Conservation (phyloP, 164 flowering plant species). For the Annona squamosa region DNA sequence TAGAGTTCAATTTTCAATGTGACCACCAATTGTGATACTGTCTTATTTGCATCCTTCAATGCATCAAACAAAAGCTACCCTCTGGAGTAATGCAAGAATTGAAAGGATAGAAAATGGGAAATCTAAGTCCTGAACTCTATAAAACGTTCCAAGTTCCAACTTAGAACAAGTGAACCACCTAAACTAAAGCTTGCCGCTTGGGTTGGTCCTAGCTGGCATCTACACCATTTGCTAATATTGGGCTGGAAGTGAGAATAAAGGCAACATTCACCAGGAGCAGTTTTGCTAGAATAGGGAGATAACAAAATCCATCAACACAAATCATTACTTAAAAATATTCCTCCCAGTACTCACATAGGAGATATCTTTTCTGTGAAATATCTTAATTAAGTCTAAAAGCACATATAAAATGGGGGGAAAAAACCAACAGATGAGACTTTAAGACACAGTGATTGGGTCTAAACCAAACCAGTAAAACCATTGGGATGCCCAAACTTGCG, state of each 20-base stretch:
- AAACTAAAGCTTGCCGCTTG: background rate
- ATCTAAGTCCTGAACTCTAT: background rate
- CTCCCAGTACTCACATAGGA: background rate
- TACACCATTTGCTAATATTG: background rate
- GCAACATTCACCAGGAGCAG: background rate
- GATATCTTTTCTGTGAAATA: background rate
- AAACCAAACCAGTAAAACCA: too few relatives aligned
- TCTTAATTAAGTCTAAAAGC: too few relatives aligned
- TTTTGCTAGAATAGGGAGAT: background rate
- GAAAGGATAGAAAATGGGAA: background rate
- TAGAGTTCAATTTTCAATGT: background rate
- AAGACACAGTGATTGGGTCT: too few relatives aligned
- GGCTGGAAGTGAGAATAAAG: too few relatives aligned
- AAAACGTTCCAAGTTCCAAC: background rate
- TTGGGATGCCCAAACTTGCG: too few relatives aligned
- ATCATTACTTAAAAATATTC: background rate
- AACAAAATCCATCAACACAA: background rate
- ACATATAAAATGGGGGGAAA: too few relatives aligned
- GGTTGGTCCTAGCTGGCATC: background rate
- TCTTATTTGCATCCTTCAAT: too few relatives aligned
- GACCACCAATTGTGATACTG: background rate
- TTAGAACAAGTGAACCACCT: background rate
- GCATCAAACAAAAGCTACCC: background rate
- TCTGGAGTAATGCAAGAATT: background rate
- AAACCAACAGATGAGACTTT: too few relatives aligned